Evolutionary conservation across 306 rosid species (phyloP).

Genomic region (Casuarina glauca): DNA sequence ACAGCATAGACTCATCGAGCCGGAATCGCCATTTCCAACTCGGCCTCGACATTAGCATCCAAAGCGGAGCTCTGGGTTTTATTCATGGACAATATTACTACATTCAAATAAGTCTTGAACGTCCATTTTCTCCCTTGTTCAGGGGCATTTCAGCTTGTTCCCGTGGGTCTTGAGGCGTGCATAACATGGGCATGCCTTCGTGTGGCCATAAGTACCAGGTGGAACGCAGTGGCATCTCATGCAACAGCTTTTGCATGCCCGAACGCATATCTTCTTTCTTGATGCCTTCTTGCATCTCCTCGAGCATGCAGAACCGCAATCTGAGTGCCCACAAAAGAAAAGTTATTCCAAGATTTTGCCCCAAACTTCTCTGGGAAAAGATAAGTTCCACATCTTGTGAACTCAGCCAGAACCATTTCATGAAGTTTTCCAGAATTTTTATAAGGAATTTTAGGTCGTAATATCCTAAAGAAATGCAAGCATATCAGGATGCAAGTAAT

Average conservation of each 20-base stretch:
- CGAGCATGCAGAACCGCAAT: constrained; percentile 47
- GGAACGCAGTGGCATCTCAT: constrained; percentile 59
- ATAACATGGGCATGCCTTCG: constrained; percentile 54
- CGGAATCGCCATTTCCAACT: not conserved
- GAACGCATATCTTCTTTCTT: constrained; percentile 46
- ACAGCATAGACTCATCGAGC: not conserved
- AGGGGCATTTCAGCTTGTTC: constrained; percentile 63
- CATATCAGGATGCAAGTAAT: no score
- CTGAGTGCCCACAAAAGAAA: constrained; percentile 9
- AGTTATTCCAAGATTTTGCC: no score
- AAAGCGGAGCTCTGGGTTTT: not conserved
- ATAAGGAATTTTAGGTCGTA: no score
- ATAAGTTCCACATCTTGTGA: no score
- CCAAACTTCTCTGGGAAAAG: no score
- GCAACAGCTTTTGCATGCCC: constrained; percentile 61
- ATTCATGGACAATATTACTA: not conserved
- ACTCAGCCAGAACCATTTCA: no score
- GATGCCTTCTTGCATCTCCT: constrained; percentile 50
- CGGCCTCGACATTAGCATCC: not conserved
- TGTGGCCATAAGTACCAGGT: constrained; percentile 59
- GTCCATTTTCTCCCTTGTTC: not conserved
- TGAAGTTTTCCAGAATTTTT: no score
- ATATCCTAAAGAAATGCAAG: no score
- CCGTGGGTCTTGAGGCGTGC: constrained; percentile 61
- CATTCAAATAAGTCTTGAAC: not conserved